phyloP scores from a whole-genome alignment of 768 basidiomycete species.

The Xerocomus potaroensis region DNA sequence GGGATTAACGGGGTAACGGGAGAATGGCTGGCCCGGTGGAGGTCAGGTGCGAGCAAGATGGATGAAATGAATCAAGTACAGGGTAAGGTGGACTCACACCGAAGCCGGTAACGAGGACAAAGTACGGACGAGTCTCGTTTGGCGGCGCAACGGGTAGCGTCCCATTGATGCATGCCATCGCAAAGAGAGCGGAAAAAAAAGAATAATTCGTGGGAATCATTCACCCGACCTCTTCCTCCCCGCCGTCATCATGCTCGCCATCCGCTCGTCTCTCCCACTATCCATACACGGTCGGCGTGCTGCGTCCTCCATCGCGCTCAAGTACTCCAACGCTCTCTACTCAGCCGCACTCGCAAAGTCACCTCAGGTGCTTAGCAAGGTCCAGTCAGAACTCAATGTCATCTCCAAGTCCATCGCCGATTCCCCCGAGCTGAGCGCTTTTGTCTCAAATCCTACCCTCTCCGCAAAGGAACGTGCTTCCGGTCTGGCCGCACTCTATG shows the following conservation, averaged over 20 bases:
- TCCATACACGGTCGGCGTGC: slow-evolving; percentile 52
- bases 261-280: slow-evolving; percentile 45
- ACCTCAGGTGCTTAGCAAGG: slow-evolving; percentile 74
- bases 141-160: too few species aligned
- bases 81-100: slow-evolving; percentile 41
- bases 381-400: slow-evolving; percentile 76
- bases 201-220: slow-evolving; percentile 6
- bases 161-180: too few species aligned
- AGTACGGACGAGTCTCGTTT: slow-evolving; percentile 38
- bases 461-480: slow-evolving; percentile 69
- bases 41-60: slow-evolving; percentile 15
- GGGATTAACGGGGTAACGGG: slow-evolving; percentile 54
- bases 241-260: slow-evolving; percentile 48
- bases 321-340: slow-evolving; percentile 82
- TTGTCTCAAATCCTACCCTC: slow-evolving; percentile 90
- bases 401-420: slow-evolving; percentile 68
- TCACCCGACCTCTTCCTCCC: neutral
- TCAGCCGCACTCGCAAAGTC: slow-evolving; percentile 81
- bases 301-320: slow-evolving; percentile 71
- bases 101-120: slow-evolving; percentile 50
- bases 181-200: neutral
- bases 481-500: slow-evolving; percentile 64
- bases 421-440: slow-evolving; percentile 59
- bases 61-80: slow-evolving; percentile 23
- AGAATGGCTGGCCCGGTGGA: slow-evolving; percentile 45